Percentiles rank a stretch among this genome's conserved stretches.
Conservation (phyloP, 139 green algal genomes). For the Trebouxia sp. region DNA sequence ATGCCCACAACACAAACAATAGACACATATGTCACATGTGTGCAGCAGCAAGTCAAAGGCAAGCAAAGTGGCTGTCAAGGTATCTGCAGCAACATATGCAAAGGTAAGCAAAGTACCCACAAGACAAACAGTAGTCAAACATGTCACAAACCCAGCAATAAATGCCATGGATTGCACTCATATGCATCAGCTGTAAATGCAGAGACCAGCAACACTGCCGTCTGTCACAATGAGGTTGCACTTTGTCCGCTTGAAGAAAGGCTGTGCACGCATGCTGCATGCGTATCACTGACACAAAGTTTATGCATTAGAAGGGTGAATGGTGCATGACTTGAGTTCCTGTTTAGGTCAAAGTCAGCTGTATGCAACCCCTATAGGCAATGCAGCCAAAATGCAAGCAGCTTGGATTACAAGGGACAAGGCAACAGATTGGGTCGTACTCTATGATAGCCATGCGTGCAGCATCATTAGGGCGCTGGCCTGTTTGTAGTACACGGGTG, state of each 20-base stretch:
- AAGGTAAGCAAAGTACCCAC: too few relatives aligned
- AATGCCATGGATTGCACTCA: too few relatives aligned
- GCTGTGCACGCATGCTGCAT: background rate
- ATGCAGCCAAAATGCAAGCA: background rate
- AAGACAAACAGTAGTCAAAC: too few relatives aligned
- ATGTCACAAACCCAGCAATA: too few relatives aligned
- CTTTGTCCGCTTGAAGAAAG: background rate
- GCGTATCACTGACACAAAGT: background rate
- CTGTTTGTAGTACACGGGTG: constrained; percentile 79
- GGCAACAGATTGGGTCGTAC: constrained; percentile 46
- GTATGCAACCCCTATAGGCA: background rate
- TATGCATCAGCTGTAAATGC: too few relatives aligned
- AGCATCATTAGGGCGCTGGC: constrained; percentile 70
- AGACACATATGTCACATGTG: too few relatives aligned
- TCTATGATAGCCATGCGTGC: constrained; percentile 92
- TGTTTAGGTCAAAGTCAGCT: background rate
- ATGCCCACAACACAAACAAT: too few relatives aligned
- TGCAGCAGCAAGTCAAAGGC: too few relatives aligned
- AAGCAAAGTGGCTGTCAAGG: too few relatives aligned
- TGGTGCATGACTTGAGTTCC: background rate
- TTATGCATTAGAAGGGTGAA: background rate
- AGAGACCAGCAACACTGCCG: background rate
- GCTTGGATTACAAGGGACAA: too few relatives aligned
- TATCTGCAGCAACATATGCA: too few relatives aligned
- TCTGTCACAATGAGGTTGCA: too few relatives aligned